Percentiles rank a stretch among this genome's conserved stretches.
phyloP scores from a whole-genome alignment of 176 grass and related monocot genomes.

The Carex myosuroides region DNA sequence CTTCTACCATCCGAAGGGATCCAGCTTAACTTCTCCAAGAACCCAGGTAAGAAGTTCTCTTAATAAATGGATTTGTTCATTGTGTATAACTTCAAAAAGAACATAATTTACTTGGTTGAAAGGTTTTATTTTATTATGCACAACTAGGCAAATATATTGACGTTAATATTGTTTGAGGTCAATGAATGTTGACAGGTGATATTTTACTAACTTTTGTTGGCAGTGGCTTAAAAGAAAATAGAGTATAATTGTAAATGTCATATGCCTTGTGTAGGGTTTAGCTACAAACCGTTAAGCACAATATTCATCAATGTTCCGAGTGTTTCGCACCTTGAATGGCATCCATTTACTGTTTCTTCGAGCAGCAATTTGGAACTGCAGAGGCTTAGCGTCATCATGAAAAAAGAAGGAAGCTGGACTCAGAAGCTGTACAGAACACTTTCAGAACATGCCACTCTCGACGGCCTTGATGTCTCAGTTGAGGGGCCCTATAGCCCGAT shows the following conservation, averaged over 20 bases:
- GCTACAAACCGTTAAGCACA: conserved; percentile 38
- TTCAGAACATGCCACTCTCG: background rate
- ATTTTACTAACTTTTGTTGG: background rate
- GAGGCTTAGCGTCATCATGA: conserved; percentile 45
- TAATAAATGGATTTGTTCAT: too few species aligned
- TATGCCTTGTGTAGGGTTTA: conserved; percentile 17
- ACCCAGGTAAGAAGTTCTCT: conserved; percentile 13
- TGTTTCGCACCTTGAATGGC: conserved; percentile 49
- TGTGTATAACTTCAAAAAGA: too few species aligned
- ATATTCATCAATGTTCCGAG: conserved; percentile 51
- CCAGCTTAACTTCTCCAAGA: conserved; percentile 63
- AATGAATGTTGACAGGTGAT: background rate
- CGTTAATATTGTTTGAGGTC: background rate
- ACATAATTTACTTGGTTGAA: too few species aligned
- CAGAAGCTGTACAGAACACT: conserved; percentile 27
- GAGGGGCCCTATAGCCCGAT: conserved; percentile 55
- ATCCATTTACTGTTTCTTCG: conserved; percentile 51
- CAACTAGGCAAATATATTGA: background rate
- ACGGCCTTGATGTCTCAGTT: conserved; percentile 35
- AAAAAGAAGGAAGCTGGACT: conserved; percentile 52
- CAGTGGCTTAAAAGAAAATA: background rate
- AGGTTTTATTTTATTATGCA: background rate
- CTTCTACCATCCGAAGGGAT: conserved; percentile 38
- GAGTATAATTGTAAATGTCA: background rate
- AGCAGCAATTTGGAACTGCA: conserved; percentile 43